Percentiles rank a stretch among this genome's conserved stretches.
Conservation (phyloP, 768 basidiomycete genomes). For the Omphalotus guepiniiformis region DNA sequence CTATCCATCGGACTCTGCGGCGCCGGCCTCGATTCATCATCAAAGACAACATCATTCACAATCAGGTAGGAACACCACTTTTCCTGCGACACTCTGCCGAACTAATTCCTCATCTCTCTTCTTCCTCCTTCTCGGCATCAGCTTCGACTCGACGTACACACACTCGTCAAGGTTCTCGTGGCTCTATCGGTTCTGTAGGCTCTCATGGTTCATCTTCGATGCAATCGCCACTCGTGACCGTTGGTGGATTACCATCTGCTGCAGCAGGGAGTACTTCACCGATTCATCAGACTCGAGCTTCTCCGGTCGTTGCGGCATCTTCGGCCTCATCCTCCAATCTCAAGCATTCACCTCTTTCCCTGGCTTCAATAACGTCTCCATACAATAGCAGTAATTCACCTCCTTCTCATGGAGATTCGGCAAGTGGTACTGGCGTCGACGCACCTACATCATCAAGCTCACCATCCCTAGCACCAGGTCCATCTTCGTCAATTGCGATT, state of each 20-base stretch:
- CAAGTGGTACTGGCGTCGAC: not conserved
- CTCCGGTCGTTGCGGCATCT: no score
- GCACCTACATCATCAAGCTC: constrained; percentile 11
- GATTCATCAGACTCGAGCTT: no score
- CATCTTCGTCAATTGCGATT: constrained; percentile 37
- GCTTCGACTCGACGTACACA: not conserved
- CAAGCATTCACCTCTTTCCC: constrained; percentile 2
- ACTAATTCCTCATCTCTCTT: not conserved
- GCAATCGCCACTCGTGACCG: no score
- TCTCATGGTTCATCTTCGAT: constrained; percentile 2
- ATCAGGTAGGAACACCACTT: not conserved
- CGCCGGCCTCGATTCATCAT: not conserved
- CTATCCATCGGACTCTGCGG: not conserved
- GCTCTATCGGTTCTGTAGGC: constrained; percentile 3
- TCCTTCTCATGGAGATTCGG: no score
- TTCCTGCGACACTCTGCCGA: no score
- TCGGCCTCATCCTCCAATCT: not conserved
- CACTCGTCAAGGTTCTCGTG: constrained; percentile 3
- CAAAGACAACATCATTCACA: not conserved
- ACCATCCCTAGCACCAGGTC: no score
- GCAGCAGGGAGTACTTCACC: no score
- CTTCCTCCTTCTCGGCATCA: not conserved
- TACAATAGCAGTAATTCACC: constrained; percentile 2
- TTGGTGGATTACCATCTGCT: no score
- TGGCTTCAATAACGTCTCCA: constrained; percentile 8